Evolutionary conservation across 208 protist genomes (phyloP), one percentile per base, ranked within the genome.

Genomic region (Crithidia sp.): DNA sequence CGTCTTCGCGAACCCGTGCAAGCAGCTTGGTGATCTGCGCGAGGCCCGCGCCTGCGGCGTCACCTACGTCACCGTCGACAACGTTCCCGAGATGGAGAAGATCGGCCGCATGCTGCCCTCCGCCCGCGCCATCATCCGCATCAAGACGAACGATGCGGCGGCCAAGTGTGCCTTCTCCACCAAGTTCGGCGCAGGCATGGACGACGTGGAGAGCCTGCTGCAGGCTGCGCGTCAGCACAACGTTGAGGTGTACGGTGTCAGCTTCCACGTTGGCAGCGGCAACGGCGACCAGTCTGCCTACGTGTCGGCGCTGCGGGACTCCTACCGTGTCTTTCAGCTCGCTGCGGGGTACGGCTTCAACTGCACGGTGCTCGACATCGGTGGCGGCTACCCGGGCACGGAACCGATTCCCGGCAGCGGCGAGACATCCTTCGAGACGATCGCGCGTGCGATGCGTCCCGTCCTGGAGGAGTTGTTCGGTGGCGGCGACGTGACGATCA

Each of bases 221-320:
- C 19, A 74, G 47, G 76, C 50, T 9, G 82, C 83, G 14, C 71
- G 60, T 19, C 67, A 83, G 49, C 61, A 82, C 19, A 74, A 81
- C 41, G 64, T 94, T 5, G 63, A 92, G 37, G 73, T 97, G 28
- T 85, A 86, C 65, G 94, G 94, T 17, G 78, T 97, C 49, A 85
- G 74, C 77, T 97, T 97, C 65, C 94, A 97, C 84, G 94, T 97
- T n/a, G 94, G 94, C 44, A 94, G 86, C 66, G 89, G 89, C 52
- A 95, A 91, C 81, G 67, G 59, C 55, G 86, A 93, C 57, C 45
- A 71, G 10, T 37, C 50, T 28, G 82, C 90, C 40, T 97, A 91
- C 74, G 67, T 82, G 10, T 52, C 74, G 5, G 91, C 94, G 6
- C 55, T 97, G 43, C 69, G 70, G 10, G 82, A 90, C 36, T 77